Evolutionary conservation across 2,329 filamentous ascomycete genomes (phyloP), one percentile per base, ranked within the genome.

Genomic region (Diaporthe australafricana): DNA sequence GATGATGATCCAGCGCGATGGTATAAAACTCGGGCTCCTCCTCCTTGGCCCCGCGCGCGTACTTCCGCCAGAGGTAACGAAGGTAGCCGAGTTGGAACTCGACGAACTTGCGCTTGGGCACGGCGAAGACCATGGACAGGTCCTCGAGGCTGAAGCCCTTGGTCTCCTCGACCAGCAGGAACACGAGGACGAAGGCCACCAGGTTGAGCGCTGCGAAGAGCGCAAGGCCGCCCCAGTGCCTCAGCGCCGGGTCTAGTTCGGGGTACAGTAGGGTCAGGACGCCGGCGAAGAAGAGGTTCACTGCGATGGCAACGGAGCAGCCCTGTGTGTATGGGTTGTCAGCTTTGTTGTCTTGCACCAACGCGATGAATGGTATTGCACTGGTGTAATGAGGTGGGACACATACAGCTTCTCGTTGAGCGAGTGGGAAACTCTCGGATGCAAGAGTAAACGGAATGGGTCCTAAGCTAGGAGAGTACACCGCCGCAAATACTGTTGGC

Each of bases 381-480:
- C 8, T 7, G 7, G 7, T 30, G 52, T 45, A 57, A 56, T 22
- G 2, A 14, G 20, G 38, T 3, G 40, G 16, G 12, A 12, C 14
- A 73, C 75, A 70, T 73, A 79, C 77, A 11, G 85, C 81, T 76
- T 87, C 86, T 72, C 86, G 81, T 72, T 87, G 84, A 5, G 84
- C 84, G 1, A 87, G 76, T 0, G 86, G 85, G 71, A 87, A 88
- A 62, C 84, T 84, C 74, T 87, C 86, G 4, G 85, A 85, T 16
- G 85, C 86, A 22, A 87, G 79, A 2, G 84, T 87, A 60, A 87
- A 87, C 0, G 85, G 84, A 14, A 87, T 86, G 0, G 86, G 86
- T 0, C 85, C 85, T 72, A 81, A 56, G 12, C 77, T 77, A 8
- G 84, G 84, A 1, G 83, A 83, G 73, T 86, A 86, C 1, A 79